phyloP scores from a whole-genome alignment of 2,329 filamentous ascomycete genomes.

The Colletotrichum navitas region DNA sequence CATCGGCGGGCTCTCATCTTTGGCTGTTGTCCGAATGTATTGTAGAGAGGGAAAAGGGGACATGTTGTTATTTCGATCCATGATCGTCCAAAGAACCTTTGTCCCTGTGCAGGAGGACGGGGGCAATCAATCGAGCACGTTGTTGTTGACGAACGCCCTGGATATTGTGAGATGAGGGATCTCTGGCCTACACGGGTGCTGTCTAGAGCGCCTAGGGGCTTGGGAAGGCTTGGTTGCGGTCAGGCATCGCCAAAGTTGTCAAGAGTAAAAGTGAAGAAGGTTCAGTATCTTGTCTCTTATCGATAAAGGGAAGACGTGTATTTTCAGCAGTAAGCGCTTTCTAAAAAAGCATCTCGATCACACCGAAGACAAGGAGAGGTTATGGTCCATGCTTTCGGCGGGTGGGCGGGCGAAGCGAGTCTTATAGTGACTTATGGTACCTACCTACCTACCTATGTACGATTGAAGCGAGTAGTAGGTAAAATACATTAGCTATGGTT shows the following conservation, averaged over 20 bases:
- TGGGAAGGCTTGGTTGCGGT: not conserved
- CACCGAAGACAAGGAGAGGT: not conserved
- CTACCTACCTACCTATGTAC: not conserved
- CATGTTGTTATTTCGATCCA: no score
- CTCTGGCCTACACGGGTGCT: not conserved
- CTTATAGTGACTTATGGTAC: not conserved
- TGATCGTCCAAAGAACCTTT: no score
- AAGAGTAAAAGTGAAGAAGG: not conserved
- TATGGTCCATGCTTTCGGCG: conserved; percentile 1
- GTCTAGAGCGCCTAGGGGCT: not conserved
- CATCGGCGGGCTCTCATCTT: not conserved
- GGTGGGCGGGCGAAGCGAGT: not conserved
- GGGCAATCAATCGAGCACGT: no score
- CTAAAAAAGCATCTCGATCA: no score
- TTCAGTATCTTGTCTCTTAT: not conserved
- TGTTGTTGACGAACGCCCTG: not conserved
- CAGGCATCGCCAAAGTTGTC: not conserved
- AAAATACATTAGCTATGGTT: not conserved
- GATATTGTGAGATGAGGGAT: not conserved
- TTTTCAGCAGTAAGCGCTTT: no score
- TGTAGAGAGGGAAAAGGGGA: not conserved
- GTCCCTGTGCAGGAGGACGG: no score
- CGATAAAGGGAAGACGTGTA: not conserved
- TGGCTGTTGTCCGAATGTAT: not conserved
- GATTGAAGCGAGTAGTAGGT: not conserved